Conservation (phyloP, 129 eudicot species). For the Mikania micrantha region DNA sequence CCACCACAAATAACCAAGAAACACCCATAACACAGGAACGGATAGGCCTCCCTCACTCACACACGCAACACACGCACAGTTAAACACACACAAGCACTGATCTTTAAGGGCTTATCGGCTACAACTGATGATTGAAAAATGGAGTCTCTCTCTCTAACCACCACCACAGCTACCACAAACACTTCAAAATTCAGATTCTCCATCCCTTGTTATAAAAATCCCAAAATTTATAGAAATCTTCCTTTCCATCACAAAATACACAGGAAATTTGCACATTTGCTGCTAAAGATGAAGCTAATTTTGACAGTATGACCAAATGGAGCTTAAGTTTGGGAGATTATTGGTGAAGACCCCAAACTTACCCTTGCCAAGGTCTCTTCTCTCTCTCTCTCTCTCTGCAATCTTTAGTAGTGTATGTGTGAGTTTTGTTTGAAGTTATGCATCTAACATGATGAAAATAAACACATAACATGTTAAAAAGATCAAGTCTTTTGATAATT, state of each 20-base stretch:
- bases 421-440: neutral
- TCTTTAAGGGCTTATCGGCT: constrained; percentile 12
- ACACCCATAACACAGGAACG: constrained; percentile 13
- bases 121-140: constrained; percentile 17
- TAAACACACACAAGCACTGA: neutral
- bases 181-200: constrained; percentile 30
- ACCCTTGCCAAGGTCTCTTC: constrained; percentile 72
- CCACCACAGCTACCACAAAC: constrained; percentile 26
- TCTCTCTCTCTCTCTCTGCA: neutral
- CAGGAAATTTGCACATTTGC: constrained; percentile 46
- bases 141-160: constrained; percentile 30
- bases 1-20: constrained; percentile 1
- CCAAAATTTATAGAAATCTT: constrained; percentile 23
- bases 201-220: constrained; percentile 35
- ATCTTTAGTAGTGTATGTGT: neutral
- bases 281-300: constrained; percentile 39
- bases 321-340: constrained; percentile 63
- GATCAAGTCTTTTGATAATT: neutral
- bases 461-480: neutral
- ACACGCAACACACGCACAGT: neutral
- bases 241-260: constrained; percentile 31
- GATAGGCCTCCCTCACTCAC: constrained; percentile 20
- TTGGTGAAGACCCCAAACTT: constrained; percentile 88
- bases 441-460: neutral
- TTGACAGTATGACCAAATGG: constrained; percentile 70